Base-by-base conservation (phyloP, 345 rosid genomes). In the Salix brachista region DNA sequence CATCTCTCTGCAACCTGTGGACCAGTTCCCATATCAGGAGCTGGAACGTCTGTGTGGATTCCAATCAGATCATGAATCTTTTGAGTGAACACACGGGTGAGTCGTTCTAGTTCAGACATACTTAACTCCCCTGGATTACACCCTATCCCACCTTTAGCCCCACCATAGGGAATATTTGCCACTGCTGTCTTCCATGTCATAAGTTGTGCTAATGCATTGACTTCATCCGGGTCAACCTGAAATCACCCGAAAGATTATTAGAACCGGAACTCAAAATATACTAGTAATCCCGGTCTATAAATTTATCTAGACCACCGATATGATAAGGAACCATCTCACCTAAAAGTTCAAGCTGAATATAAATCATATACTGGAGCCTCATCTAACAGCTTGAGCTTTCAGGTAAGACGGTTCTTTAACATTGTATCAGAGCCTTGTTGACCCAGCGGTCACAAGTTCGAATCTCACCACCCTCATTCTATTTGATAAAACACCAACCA, bases 171-270 rank as follows among this genome's bases (percentile, higher is more conserved):
- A 78, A 93, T 89, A 69, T 96, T 93, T 46, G 99, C 97, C 44
- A 96, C 97, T 16, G 98, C 98, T 19, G 97, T 96, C 85, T 96
- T 96, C 98, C 99, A 96, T 60, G 99, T 96, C 99, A 96, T 96
- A 1, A 96, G 90, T 58, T 96, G 98, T 23, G 98, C 98, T 62
- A 96, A 84, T 9, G 99, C 98, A 83, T 96, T 93, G 73, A 96
- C 98, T 84, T 96, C 98, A 84, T 92, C 98, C 5, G 96, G 99
- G 72, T 96, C 99, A 39, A 93, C 98, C 99, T 96, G 54, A 17
- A 58, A 75, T 11, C 74, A 62, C 44, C 75, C 78, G 10, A 4
- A 64, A 3, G 6, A 68, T 50, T 41, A 78, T 78, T 73, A 69
- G 69, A 70, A 78, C 60, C 25, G 65, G 28, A 37, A 19, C n/a